Evolutionary conservation across 139 green algal genomes (phyloP), one percentile per base, ranked within the genome.

Genomic region (Picochlorum costavermella): DNA sequence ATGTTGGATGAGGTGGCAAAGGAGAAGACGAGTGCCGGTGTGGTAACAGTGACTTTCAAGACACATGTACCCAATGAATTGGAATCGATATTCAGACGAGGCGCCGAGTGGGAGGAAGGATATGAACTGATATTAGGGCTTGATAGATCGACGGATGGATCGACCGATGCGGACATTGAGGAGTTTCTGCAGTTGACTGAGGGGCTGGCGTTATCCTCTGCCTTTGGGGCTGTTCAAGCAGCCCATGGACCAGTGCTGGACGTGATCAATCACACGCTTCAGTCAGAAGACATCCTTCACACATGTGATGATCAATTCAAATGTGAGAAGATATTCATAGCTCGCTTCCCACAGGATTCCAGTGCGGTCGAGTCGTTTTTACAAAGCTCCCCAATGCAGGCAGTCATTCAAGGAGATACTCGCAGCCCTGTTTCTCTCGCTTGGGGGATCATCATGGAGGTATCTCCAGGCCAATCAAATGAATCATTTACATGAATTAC

Each of bases 141-240:
- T 28, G 51, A 55, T 5, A 13, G 61, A 49, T 40, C 48, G 11
- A 40, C 64, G 28, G 60, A 49, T 25, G 53, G 55, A n/a, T 14
- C 5, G 23, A 31, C 14, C 14, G 14, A 46, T 29, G 57, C 8
- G 1, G 70, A 72, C 4, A 56, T 60, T 13, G 5, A 23, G 2
- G 70, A 77, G 17, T 68, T 77, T 17, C 51, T 77, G 48, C 11
- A 6, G 4, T 56, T 69, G 5, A 60, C 56, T 29, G 57, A 69
- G 30, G 51, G 73, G 40, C 58, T 77, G 50, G 70, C 70, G 1
- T 33, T 49, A 16, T 68, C 56, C 5, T 73, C 70, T 4, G 64
- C 59, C 6, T 77, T 69, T 64, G 64, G 58, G 0, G 70, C 70
- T 1, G 70, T 73, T 17, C 70, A 77, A 57, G 60, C 49, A 49